Conservation (phyloP, 257 asterid genomes). For the Eustoma russellianum region DNA sequence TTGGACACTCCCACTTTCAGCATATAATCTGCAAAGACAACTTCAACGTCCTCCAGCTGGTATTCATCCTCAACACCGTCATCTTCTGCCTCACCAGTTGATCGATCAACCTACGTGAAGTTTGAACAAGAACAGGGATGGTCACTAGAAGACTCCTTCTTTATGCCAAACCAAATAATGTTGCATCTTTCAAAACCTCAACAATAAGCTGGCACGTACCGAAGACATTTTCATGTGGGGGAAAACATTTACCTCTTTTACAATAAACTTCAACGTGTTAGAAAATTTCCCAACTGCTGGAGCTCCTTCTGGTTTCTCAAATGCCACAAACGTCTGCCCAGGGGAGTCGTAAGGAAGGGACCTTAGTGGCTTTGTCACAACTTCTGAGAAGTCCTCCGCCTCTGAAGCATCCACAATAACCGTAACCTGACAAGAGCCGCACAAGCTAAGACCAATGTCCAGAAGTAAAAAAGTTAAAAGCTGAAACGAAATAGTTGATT, state of each 20-base stretch:
- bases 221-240: neutral
- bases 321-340: slow-evolving; percentile 86
- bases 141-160: neutral
- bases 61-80: slow-evolving; percentile 97
- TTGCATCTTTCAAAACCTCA: too few species aligned
- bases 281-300: slow-evolving; percentile 92
- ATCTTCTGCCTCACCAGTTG: slow-evolving; percentile 98
- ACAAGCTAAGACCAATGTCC: slow-evolving; percentile 9
- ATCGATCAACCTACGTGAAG: slow-evolving; percentile 59
- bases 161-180: too few species aligned
- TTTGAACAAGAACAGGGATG: neutral
- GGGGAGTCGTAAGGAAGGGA: slow-evolving; percentile 91
- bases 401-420: slow-evolving; percentile 96
- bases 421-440: slow-evolving; percentile 48
- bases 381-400: slow-evolving; percentile 91
- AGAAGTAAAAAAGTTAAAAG: neutral
- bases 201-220: too few species aligned
- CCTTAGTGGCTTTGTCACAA: slow-evolving; percentile 65
- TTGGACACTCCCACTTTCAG: slow-evolving; percentile 89
- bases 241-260: slow-evolving; percentile 65
- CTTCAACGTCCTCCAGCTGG: slow-evolving; percentile 95
- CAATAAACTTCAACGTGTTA: slow-evolving; percentile 69
- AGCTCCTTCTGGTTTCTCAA: slow-evolving; percentile 89
- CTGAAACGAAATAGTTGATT: slow-evolving; percentile 7
- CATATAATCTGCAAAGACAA: slow-evolving; percentile 84